Evolutionary conservation across 768 basidiomycete genomes (phyloP), one percentile per base, ranked within the genome.

Genomic region (Xerocomus brunneocitrinus): DNA sequence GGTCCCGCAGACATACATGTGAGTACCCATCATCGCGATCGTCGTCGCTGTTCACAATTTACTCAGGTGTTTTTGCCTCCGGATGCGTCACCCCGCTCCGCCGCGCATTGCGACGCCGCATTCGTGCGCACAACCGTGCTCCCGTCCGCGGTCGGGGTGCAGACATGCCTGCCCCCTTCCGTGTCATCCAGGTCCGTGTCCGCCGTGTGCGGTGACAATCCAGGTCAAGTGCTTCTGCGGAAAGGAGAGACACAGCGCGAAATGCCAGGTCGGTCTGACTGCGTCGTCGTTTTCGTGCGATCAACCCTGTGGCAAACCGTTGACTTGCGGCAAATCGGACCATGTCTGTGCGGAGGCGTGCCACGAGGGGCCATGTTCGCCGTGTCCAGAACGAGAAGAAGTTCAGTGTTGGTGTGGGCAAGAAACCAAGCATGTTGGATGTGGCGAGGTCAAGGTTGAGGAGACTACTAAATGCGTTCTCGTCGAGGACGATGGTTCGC

Each of bases 181-280:
- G 13, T 98, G 95, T 63, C 95, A 98, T 67, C 95, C 97, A 0
- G 97, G 95, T 0, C 97, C 95, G 0, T 99, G 97, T 71, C 95
- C 95, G 0, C 93, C 93, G 0, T 99, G 97, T 64, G 81, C 83
- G 56, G 79, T 95, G 10, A 89, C 87, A 5, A 82, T 88, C 0
- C 79, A 81, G 40, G 71, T 84, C n/a, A 73, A 77, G 2, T 99
- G 97, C 65, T 84, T 89, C 47, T 98, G 94, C n/a, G 79, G 80
- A 44, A 78, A 81, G 55, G 76, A 80, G 32, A 68, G 73, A 2
- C 64, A 47, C 30, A 67, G 58, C 3, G 62, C 65, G 0, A 67
- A 59, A 36, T 66, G 64, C 72, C 88, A 44, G 76, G 77, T 85
- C 57, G 74, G 81, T 5, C 88, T 30, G 41, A 61, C 52, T 41